Evolutionary conservation across 768 basidiomycete species (phyloP), one percentile per base, ranked within the genome.

Genomic region (Inosperma sp.): DNA sequence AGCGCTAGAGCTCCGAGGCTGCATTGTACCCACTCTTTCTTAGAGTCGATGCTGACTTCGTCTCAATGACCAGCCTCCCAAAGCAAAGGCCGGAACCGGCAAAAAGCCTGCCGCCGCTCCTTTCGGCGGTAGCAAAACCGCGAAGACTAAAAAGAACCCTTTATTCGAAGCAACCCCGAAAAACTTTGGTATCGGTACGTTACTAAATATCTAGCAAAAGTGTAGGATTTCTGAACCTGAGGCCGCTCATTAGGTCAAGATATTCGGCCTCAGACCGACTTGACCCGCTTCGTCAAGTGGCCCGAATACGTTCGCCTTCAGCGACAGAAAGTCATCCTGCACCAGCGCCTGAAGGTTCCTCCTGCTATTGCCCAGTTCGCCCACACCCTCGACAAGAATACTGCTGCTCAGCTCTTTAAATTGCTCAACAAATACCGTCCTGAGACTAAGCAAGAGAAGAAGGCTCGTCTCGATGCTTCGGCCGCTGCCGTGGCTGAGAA

Each of bases 251-350:
- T 53, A 95, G 95, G 95, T 65, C 92, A 94, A 75, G 91, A 95
- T 72, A 81, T 97, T 62, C 89, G 86, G 62, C 94, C 86, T 64
- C 80, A 79, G 68, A 81, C 81, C 49, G 95, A 98, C 73, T 73
- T 97, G 58, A 95, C 91, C 52, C 90, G 94, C 68, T 97, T 97
- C 76, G 90, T 97, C 75, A 97, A 96, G 72, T 99, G 95, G 95
- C 95, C 95, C 60, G 92, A 94, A 76, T 98, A 98, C 66, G 83
- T 98, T 61, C 91, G 93, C 65, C 86, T 98, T 39, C 95, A 98
- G 67, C 85, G 95, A 67, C 93, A 97, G 74, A 97, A 97, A 77
- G 92, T 97, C 64, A 95, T 98, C 73, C 86, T 98, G 54, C 77
- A 89, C 81, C 93, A 97, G 75, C 91, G 95, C 63, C 79, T 98